phyloP scores from a whole-genome alignment of 106 monocot species.

The Amphibolis antarctica region DNA sequence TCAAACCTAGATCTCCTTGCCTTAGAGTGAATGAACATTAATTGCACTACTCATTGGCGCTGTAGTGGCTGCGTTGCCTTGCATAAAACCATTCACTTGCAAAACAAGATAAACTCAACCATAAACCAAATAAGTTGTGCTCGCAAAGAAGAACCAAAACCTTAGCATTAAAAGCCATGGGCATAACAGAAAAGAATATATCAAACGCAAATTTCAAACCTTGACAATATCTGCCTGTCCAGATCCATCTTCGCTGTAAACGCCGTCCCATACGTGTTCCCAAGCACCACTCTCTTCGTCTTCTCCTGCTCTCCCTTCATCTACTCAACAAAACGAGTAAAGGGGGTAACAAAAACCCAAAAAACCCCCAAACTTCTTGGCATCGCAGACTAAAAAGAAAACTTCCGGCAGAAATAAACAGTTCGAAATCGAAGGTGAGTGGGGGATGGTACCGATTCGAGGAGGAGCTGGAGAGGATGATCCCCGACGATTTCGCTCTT shows the following conservation, averaged over 20 bases:
- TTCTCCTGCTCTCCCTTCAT: conserved; percentile 39
- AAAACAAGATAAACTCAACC: too few relatives aligned
- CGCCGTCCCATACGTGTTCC: conserved; percentile 65
- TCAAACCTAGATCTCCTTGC: too few relatives aligned
- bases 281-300: conserved; percentile 54
- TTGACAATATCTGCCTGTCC: conserved; percentile 82
- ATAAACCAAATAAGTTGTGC: too few relatives aligned
- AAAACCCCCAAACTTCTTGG: not conserved
- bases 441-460: conserved; percentile 31
- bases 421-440: not conserved
- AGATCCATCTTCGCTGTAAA: conserved; percentile 74
- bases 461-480: conserved; percentile 59
- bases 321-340: conserved; percentile 29
- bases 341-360: not conserved
- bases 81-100: too few relatives aligned
- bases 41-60: too few relatives aligned
- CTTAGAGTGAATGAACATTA: too few relatives aligned
- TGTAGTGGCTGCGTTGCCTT: too few relatives aligned
- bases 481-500: conserved; percentile 63
- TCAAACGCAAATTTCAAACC: conserved; percentile 21
- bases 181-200: not conserved
- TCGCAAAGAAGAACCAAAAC: not conserved
- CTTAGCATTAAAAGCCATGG: not conserved
- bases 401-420: not conserved
- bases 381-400: not conserved